Conservation (phyloP, 2,329 filamentous ascomycete genomes). For the Claviceps humidiphila region DNA sequence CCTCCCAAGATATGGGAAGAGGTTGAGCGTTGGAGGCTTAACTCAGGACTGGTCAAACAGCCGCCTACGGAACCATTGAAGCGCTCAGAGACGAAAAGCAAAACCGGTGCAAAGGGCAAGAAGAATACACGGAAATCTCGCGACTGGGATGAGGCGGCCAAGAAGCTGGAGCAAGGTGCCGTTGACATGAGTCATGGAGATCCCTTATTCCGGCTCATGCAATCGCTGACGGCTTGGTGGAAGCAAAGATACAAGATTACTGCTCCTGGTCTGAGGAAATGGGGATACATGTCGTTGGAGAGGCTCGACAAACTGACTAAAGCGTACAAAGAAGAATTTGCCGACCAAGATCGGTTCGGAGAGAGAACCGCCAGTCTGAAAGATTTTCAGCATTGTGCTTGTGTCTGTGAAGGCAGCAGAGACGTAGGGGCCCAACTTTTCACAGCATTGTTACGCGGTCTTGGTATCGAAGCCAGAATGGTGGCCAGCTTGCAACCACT, state of each 20-base stretch:
- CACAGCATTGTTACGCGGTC: conserved; percentile 64
- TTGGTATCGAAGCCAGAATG: conserved; percentile 73
- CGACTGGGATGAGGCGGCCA: conserved; percentile 62
- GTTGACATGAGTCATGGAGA: conserved; percentile 74
- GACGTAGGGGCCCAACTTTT: conserved; percentile 86
- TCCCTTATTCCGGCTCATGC: conserved; percentile 64
- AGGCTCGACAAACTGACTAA: conserved; percentile 61
- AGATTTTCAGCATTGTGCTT: conserved; percentile 57
- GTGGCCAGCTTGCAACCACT: conserved; percentile 74
- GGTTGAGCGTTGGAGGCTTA: conserved; percentile 57
- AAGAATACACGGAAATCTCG: conserved; percentile 20
- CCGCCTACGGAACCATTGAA: conserved; percentile 12
- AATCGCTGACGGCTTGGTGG: conserved; percentile 74
- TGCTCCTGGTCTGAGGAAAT: conserved; percentile 71
- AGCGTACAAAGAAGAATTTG: conserved; percentile 49
- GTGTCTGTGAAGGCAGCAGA: conserved; percentile 62
- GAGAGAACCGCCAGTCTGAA: conserved; percentile 57
- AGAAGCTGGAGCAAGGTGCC: conserved; percentile 53
- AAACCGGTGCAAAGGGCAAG: conserved; percentile 14
- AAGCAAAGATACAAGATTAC: conserved; percentile 68
- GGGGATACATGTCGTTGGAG: conserved; percentile 72
- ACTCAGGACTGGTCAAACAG: conserved; percentile 47
- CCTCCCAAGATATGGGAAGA: conserved; percentile 56
- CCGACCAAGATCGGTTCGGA: conserved; percentile 55
- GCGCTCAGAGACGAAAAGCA: conserved; percentile 13